These are phyloP conservation scores for Chimonanthus salicifolius DNA, from an alignment of 164 flowering plant species.

Conservation along the genomic window DNA sequence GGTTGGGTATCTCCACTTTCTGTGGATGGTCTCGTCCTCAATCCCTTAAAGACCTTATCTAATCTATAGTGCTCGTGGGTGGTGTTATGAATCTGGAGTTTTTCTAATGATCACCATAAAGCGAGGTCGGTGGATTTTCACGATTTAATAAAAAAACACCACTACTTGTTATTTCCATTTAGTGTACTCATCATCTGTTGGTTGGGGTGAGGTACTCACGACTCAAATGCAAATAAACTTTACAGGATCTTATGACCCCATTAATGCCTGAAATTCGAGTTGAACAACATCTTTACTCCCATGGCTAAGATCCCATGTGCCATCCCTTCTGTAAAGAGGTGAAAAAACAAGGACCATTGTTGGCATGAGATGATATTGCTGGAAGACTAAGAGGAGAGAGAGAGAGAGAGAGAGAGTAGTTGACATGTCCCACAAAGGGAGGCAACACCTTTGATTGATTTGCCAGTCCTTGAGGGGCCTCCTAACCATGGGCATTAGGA, in stretches of 20 bases:
- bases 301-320: constrained; percentile 33
- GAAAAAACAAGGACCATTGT: constrained; percentile 14
- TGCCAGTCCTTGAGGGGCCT: constrained; percentile 22
- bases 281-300: constrained; percentile 7
- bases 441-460: constrained; percentile 16
- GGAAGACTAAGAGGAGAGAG: constrained; percentile 9
- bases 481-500: background rate
- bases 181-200: too few relatives aligned
- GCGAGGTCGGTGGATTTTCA: too few relatives aligned
- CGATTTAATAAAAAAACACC: too few relatives aligned
- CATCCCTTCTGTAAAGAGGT: constrained; percentile 47
- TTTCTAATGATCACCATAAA: too few relatives aligned
- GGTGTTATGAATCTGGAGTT: too few relatives aligned
- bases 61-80: too few relatives aligned
- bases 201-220: background rate
- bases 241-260: constrained; percentile 4
- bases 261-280: background rate
- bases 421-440: background rate
- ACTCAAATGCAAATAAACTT: background rate
- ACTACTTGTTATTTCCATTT: too few relatives aligned
- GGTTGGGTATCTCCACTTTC: too few relatives aligned
- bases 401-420: constrained; percentile 4
- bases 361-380: constrained; percentile 9
- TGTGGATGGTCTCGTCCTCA: too few relatives aligned
- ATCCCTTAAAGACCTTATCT: too few relatives aligned